Evolutionary conservation across 1,139 yeast species (phyloP).

Genomic region (Yamadazyma epiphylla): DNA sequence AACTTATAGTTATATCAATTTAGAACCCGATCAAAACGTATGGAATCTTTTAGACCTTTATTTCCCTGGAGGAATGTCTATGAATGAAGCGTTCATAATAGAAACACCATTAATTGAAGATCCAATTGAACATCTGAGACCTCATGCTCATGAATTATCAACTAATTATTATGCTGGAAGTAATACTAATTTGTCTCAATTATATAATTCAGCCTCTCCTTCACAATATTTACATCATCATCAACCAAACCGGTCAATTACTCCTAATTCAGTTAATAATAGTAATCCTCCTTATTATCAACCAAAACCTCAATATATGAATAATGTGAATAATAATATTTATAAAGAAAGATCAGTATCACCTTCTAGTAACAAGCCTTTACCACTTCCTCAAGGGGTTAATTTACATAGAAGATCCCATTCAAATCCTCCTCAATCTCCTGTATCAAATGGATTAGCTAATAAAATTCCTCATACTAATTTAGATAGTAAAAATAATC

Average conservation of each 20-base stretch:
- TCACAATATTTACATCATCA: conserved; percentile 7
- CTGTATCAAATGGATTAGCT: conserved; percentile 14
- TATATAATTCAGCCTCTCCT: conserved; percentile 8
- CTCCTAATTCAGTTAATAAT: conserved; percentile 13
- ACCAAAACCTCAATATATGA: conserved; percentile 24
- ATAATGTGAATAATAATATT: conserved; percentile 2
- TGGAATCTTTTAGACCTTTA: conserved; percentile 56
- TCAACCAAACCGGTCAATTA: conserved; percentile 12
- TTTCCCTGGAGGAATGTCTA: conserved; percentile 66
- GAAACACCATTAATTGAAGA: conserved; percentile 31
- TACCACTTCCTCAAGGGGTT: conserved; percentile 14
- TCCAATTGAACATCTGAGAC: background rate
- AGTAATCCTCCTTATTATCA: conserved; percentile 15
- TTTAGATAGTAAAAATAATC: conserved; percentile 16
- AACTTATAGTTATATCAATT: conserved; percentile 17
- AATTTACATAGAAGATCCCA: conserved; percentile 28
- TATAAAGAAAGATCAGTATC: conserved; percentile 32
- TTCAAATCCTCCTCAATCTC: conserved; percentile 33
- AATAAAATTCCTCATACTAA: conserved; percentile 19
- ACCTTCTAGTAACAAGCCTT: conserved; percentile 16
- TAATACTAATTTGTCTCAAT: conserved; percentile 3
- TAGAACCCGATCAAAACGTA: conserved; percentile 66
- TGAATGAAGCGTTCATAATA: conserved; percentile 64
- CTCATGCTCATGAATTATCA: background rate
- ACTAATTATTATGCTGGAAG: conserved; percentile 2